Evolutionary conservation across 352 stramenopile genomes (phyloP), one percentile per base, ranked within the genome.

Genomic region (Pythium brassicae): DNA sequence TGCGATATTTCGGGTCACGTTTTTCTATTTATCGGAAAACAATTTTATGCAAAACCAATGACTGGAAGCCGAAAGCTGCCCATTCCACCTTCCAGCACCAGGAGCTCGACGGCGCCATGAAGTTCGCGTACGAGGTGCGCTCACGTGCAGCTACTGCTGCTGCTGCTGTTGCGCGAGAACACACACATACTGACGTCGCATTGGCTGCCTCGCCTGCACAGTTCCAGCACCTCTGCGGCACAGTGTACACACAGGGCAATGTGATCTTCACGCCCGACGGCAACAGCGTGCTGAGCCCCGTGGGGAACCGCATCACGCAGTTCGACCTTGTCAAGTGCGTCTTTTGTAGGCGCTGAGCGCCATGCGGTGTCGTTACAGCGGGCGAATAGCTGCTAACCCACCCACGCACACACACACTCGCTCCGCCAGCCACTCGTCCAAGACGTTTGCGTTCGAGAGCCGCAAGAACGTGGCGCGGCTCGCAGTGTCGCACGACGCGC

Each of bases 281-380:
- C 50, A 98, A 97, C 71, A 88, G 76, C 39, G 76, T 98, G 46
- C 73, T 97, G 50, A 97, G 84, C 53, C 87, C 92, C 35, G 92
- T 98, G 35, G 89, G 93, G 49, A 98, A 98, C 72, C 89, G 93
- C 62, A 95, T 98, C 66, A 96, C 89, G 25, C 83, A 96, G 61
- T 97, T 98, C 65, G 92, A 98, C 61, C 77, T 98, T 68, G 84
- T 94, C 74, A 91, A 95, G 87, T 96, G 54, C 69, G 81, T 86
- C 0, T 9, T n/a, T n/a, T 20, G 19, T 39, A 17, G 19, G 17
- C 17, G 5, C 10, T 22, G 17, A 37, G 32, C 32, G 32, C 32
- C 14, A 37, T 37, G 14, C 29, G 1, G 32, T 37, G 32, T 37
- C 32, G 32, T 37, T 3, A 37, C 32, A 11, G 32, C 32, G 14